Conservation (phyloP, 192 early-diverging fungal species). For the Dimargaris xerosporica region DNA sequence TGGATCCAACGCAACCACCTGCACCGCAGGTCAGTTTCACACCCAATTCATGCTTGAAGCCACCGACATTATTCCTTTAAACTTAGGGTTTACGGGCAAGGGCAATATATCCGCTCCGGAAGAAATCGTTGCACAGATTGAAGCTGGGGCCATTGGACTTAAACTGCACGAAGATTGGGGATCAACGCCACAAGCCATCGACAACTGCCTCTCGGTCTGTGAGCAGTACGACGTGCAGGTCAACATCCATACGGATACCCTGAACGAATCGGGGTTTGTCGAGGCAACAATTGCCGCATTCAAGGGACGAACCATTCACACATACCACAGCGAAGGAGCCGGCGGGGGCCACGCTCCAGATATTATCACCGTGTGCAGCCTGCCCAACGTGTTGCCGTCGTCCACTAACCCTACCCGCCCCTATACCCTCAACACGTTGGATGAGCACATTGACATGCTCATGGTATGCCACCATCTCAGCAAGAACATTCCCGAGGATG, state of each 20-base stretch:
- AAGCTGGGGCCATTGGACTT: conserved; percentile 75
- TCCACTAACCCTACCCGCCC: conserved; percentile 95
- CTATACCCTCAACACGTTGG: conserved; percentile 85
- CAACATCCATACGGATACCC: conserved; percentile 91
- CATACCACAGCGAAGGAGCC: conserved; percentile 94
- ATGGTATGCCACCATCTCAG: conserved; percentile 97
- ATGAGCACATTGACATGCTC: conserved; percentile 97
- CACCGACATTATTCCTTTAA: conserved; percentile 78
- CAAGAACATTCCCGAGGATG: conserved; percentile 86
- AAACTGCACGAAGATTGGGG: conserved; percentile 97
- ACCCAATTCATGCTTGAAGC: conserved; percentile 81
- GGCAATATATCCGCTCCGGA: conserved; percentile 58
- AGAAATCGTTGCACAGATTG: conserved; percentile 67
- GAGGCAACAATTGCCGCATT: conserved; percentile 81
- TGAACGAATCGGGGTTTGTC: conserved; percentile 96
- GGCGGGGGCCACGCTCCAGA: conserved; percentile 91
- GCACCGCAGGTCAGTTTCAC: conserved; percentile 71
- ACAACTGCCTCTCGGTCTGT: conserved; percentile 68
- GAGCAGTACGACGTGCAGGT: conserved; percentile 78
- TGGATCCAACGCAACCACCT: conserved; percentile 91
- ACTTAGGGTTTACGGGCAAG: conserved; percentile 93
- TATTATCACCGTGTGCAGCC: conserved; percentile 59
- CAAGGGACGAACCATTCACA: conserved; percentile 82
- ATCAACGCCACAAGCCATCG: conserved; percentile 85
- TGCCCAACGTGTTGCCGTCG: conserved; percentile 77